Evolutionary conservation across 352 stramenopile species (phyloP), one percentile per base, ranked within the genome.

Genomic region (Phytopythium delawarense): DNA sequence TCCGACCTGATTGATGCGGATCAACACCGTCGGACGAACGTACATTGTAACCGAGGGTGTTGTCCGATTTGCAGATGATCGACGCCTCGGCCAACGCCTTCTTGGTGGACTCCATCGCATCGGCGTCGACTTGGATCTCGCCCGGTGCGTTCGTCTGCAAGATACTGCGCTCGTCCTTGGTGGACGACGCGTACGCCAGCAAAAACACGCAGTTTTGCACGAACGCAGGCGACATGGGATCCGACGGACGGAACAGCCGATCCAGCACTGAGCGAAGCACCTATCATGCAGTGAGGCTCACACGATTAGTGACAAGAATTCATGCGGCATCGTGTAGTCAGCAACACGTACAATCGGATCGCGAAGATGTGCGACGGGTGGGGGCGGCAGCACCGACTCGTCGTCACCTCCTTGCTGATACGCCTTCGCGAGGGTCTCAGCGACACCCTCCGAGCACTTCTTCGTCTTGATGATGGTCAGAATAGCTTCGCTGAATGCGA

Each of bases 11-110:
- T 57, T 13, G 0, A 32, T 3, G 34, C 34, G 11, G 34, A 12
- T 39, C 11, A 12, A 66, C 7, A 5, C n/a, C 15, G 5, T 16
- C 15, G 7, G 18, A 57, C 4, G 58, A 21, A 76, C 81, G 69
- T 50, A 94, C 85, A 73, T 93, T 96, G 67, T 94, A 96, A 23
- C 84, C 84, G 45, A 96, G 75, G 5, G 87, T 96, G 63, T 91
- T 81, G 57, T 96, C 87, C 7, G 85, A 92, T 57, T 89, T 85
- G 71, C 87, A 96, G 37, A 93, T 82, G 13, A 74, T 65, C 30
- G 87, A 96, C 18, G 84, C 84, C 39, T 92, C 84, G 15, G 81
- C 60, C 0, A 96, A 69, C 5, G 85, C 83, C 40, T 74, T 78
- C 62, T 90, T 92, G 2, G 82, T 90, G 16, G 74, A 68, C 40